These are phyloP conservation scores for Fusarium sp. DNA, from an alignment of 2,329 filamentous ascomycete genomes.

Conservation along the genomic window DNA sequence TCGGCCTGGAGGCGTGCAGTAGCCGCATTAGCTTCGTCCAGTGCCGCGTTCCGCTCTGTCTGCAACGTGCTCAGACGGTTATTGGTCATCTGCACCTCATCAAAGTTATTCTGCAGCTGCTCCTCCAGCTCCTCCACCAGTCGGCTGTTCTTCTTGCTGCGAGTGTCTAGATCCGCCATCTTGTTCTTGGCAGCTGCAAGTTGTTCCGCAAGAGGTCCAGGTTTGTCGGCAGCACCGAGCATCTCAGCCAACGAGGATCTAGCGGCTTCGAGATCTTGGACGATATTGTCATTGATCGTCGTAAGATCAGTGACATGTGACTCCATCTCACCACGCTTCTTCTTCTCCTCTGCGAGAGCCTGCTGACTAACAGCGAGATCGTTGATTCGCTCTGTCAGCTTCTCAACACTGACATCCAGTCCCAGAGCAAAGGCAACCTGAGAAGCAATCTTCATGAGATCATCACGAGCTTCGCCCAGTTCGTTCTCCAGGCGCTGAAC, in stretches of 20 bases:
- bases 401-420: constrained; percentile 74
- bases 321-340: constrained; percentile 69
- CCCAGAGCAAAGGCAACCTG: constrained; percentile 72
- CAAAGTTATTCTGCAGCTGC: constrained; percentile 93
- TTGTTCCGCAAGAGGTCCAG: constrained; percentile 65
- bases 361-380: constrained; percentile 69
- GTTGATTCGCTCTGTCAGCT: constrained; percentile 72
- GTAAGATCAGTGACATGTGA: constrained; percentile 67
- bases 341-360: constrained; percentile 68
- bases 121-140: constrained; percentile 97
- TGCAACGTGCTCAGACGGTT: constrained; percentile 88
- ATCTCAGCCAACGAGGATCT: constrained; percentile 66
- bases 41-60: constrained; percentile 76
- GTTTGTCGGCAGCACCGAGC: constrained; percentile 59
- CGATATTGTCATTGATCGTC: constrained; percentile 68
- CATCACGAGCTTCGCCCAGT: constrained; percentile 73
- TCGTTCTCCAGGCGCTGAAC: constrained; percentile 70
- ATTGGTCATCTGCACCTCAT: constrained; percentile 86
- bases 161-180: constrained; percentile 70
- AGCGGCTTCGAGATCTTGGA: constrained; percentile 72
- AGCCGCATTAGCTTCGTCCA: constrained; percentile 81
- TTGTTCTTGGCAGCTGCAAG: constrained; percentile 73
- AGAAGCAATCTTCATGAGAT: constrained; percentile 72
- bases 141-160: constrained; percentile 90
- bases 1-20: constrained; percentile 74